phyloP scores from a whole-genome alignment of 208 protist species.

The Leishmania braziliensis region DNA sequence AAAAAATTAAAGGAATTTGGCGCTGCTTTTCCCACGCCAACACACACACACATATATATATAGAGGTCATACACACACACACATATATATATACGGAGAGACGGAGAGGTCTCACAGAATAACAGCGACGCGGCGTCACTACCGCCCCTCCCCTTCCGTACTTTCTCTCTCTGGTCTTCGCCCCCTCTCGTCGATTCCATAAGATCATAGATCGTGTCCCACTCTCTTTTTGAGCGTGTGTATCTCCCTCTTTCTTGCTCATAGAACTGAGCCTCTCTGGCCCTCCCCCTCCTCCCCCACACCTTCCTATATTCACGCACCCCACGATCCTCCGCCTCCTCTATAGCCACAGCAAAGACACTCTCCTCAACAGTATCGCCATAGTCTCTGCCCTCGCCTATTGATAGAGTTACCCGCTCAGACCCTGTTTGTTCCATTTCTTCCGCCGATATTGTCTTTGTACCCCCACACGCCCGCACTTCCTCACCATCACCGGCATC shows the following conservation, averaged over 20 bases:
- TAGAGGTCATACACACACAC: too few species aligned
- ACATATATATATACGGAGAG: background rate
- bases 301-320: background rate
- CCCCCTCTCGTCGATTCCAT: background rate
- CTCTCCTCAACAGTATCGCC: background rate
- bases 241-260: background rate
- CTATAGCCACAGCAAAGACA: background rate
- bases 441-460: background rate
- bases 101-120: background rate
- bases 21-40: background rate
- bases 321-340: background rate
- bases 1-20: background rate
- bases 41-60: background rate
- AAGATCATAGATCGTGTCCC: background rate
- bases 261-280: background rate
- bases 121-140: background rate
- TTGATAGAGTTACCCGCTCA: background rate
- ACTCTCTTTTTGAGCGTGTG: background rate
- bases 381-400: background rate
- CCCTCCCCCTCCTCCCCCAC: background rate
- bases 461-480: background rate
- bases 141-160: background rate
- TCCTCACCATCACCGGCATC: background rate
- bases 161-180: background rate
- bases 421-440: background rate